Evolutionary conservation across 169 alveolate genomes (phyloP), one percentile per base, ranked within the genome.

Genomic region (Cystoisospora suis): DNA sequence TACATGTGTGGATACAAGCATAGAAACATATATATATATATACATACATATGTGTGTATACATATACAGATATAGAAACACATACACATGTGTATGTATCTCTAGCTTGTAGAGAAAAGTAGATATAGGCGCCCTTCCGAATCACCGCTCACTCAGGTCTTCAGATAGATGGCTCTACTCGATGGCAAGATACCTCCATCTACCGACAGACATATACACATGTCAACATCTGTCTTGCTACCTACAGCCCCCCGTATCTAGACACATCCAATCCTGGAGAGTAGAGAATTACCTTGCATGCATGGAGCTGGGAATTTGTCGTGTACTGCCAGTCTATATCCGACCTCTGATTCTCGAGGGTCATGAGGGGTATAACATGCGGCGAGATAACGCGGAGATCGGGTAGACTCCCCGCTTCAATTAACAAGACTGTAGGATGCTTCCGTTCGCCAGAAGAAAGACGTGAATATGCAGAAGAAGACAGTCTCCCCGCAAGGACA

Each of bases 391-490:
- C 12, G 0, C 89, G 72, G 38, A 77, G 15, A 58, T 90, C 81
- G 29, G 93, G 93, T 29, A 45, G 61, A n/a, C 88, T 81, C 45
- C 93, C 93, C 0, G 93, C 93, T 61, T 80, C 88, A 23, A 81
- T 17, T 27, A 90, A 46, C 23, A 90, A 77, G 1, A 86, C 85
- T n/a, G 69, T 9, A 0, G 75, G 77, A 6, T 81, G 29, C 20
- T n/a, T 20, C n/a, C n/a, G 0, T 27, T 15, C 86, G 12, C 47
- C 86, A 17, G 87, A n/a, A 2, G 45, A 27, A 29, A 29, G 12
- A 20, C 79, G 0, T 23, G 79, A 23, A 29, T 38, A 15, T 15
- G 46, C 61, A 12, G 79, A 27, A 12, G 80, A 36, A 46, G 77
- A 6, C 38, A 90, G 86, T 32, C 91, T 69, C 32, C 86, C 89